Percentiles rank a stretch among this genome's conserved stretches.
Conservation (phyloP, 768 basidiomycete species). For the Hypholoma sublateritium region DNA sequence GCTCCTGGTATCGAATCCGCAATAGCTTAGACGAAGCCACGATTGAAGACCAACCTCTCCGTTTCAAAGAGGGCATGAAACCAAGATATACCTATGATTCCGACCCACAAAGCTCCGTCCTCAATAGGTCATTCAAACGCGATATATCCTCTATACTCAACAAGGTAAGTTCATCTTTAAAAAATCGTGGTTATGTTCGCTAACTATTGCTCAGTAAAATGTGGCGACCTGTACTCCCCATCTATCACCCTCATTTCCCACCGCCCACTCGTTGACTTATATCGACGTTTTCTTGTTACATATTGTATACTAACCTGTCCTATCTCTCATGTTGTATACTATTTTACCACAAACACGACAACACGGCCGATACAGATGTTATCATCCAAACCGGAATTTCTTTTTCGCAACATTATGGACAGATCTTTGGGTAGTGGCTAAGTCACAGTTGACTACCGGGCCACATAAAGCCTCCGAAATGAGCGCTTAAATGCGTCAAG, state of each 20-base stretch:
- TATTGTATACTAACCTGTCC: background rate
- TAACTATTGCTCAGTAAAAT: background rate
- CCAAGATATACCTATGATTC: constrained; percentile 10
- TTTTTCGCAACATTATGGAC: no score
- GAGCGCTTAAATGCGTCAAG: no score
- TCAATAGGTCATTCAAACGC: constrained; percentile 21
- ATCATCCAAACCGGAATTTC: no score
- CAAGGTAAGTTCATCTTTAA: background rate
- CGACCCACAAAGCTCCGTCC: constrained; percentile 5
- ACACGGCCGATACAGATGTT: background rate
- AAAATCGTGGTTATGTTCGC: background rate
- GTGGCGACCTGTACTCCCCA: background rate
- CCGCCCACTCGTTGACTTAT: background rate
- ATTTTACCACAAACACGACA: background rate
- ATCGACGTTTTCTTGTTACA: background rate
- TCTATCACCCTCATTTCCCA: background rate
- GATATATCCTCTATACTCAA: constrained; percentile 26
- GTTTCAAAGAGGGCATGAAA: constrained; percentile 8
- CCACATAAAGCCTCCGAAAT: no score
- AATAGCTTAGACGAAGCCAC: constrained; percentile 12
- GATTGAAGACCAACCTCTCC: constrained; percentile 12
- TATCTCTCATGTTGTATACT: background rate
- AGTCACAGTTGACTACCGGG: no score
- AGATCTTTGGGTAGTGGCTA: no score
- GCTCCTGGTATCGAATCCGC: constrained; percentile 23